phyloP scores from a whole-genome alignment of 257 asterid genomes.

The Petunia secreta region DNA sequence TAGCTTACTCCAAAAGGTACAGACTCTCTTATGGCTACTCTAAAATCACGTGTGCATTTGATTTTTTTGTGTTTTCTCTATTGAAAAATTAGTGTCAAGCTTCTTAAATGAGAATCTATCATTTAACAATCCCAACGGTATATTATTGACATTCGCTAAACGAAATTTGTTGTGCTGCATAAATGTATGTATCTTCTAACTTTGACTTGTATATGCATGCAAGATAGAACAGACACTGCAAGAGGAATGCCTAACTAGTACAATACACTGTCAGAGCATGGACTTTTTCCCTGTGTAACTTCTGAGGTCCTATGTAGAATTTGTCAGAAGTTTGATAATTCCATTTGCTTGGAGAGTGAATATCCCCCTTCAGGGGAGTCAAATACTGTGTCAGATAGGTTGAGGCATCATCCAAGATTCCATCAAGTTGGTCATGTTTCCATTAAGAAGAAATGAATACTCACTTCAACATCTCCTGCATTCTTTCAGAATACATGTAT shows the following conservation, averaged over 20 bases:
- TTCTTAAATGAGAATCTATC: too few relatives aligned
- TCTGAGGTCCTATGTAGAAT: constrained; percentile 86
- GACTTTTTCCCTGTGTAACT: constrained; percentile 91
- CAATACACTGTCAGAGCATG: constrained; percentile 59
- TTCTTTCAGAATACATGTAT: constrained; percentile 88
- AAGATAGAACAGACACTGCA: constrained; percentile 25
- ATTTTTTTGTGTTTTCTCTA: too few relatives aligned
- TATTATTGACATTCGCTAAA: too few relatives aligned
- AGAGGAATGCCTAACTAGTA: constrained; percentile 49
- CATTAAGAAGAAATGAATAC: constrained; percentile 42
- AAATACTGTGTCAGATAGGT: constrained; percentile 40
- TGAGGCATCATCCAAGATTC: constrained; percentile 44
- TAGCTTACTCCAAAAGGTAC: too few relatives aligned
- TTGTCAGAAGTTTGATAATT: constrained; percentile 39
- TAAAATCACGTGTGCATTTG: too few relatives aligned
- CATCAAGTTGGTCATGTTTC: constrained; percentile 36
- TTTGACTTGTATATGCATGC: too few relatives aligned
- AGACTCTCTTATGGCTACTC: too few relatives aligned
- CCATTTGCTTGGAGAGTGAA: constrained; percentile 38
- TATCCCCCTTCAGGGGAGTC: constrained; percentile 44
- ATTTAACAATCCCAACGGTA: too few relatives aligned
- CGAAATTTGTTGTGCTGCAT: too few relatives aligned
- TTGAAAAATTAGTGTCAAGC: too few relatives aligned
- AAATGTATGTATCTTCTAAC: too few relatives aligned
- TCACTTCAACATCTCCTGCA: constrained; percentile 65